phyloP scores from a whole-genome alignment of 805 yeast species.

The Cyberlindnera subsufficiens region DNA sequence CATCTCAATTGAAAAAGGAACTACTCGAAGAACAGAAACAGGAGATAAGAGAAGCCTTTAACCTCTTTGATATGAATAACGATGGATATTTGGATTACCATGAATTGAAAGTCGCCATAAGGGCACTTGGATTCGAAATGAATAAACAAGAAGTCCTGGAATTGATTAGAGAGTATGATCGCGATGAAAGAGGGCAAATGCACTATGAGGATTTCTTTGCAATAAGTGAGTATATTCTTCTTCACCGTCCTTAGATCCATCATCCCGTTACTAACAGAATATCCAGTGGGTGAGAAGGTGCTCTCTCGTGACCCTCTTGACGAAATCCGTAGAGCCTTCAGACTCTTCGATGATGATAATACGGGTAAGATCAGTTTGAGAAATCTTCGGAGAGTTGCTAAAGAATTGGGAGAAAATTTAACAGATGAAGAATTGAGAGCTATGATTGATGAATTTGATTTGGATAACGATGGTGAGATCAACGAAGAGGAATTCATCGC shows the following conservation, averaged over 20 bases:
- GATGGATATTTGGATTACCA: conserved; percentile 91
- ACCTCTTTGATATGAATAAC: conserved; percentile 84
- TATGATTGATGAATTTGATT: conserved; percentile 96
- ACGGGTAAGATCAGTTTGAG: conserved; percentile 83
- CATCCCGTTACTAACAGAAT: conserved; percentile 11
- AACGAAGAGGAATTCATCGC: conserved; percentile 87
- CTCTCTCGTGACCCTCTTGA: conserved; percentile 87
- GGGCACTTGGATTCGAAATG: conserved; percentile 89
- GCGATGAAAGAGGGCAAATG: conserved; percentile 67
- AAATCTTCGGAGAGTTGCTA: conserved; percentile 82
- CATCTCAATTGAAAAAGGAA: conserved; percentile 49
- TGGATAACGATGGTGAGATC: conserved; percentile 94
- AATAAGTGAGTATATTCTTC: conserved; percentile 41
- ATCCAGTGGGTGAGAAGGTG: conserved; percentile 68
- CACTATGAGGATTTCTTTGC: conserved; percentile 77
- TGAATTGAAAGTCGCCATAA: conserved; percentile 81
- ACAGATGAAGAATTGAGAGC: conserved; percentile 91
- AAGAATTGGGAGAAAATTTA: conserved; percentile 86
- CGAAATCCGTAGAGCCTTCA: conserved; percentile 86
- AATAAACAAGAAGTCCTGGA: conserved; percentile 69
- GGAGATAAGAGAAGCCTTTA: conserved; percentile 89
- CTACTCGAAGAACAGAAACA: conserved; percentile 82
- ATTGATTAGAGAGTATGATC: conserved; percentile 74
- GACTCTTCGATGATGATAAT: conserved; percentile 78
- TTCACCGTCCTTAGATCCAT: conserved; percentile 1